A percentile compares a stretch with the other conserved stretches of the same genome.
Conservation (phyloP, 441 rosid species). For the Gossypium schwendimanii region DNA sequence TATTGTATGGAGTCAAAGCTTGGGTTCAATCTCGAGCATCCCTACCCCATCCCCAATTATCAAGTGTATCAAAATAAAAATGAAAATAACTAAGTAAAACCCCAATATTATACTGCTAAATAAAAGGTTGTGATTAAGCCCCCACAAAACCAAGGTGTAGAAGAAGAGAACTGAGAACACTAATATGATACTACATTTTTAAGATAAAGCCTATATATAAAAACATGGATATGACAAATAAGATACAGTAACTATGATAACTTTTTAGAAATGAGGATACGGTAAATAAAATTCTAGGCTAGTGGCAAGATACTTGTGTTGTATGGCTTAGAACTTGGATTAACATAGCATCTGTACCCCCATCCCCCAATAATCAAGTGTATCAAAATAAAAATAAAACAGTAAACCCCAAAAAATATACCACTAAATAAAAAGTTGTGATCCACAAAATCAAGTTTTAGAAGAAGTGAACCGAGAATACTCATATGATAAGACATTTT, state of each 20-base stretch:
- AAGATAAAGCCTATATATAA: not conserved
- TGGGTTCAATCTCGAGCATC: not conserved
- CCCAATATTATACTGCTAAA: not conserved
- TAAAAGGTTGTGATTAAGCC: not conserved
- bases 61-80: not conserved
- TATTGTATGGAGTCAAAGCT: not conserved
- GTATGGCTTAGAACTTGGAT: too few relatives aligned
- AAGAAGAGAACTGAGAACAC: not conserved
- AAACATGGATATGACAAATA: not conserved
- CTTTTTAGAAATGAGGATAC: not conserved
- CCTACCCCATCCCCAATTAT: not conserved
- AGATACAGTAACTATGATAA: not conserved
- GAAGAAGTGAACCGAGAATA: not conserved
- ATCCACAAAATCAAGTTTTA: not conserved
- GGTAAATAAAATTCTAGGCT: not conserved
- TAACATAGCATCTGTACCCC: too few relatives aligned
- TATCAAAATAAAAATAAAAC: too few relatives aligned
- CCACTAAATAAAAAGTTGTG: too few relatives aligned
- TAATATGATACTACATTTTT: not conserved
- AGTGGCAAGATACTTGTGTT: too few relatives aligned
- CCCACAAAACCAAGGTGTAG: not conserved
- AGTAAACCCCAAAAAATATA: too few relatives aligned
- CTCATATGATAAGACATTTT: not conserved
- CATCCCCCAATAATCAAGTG: too few relatives aligned
- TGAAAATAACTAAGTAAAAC: not conserved